These are phyloP conservation scores for Scheffersomyces lignicola DNA, from an alignment of 1,139 yeast genomes.

Conservation along the genomic window DNA sequence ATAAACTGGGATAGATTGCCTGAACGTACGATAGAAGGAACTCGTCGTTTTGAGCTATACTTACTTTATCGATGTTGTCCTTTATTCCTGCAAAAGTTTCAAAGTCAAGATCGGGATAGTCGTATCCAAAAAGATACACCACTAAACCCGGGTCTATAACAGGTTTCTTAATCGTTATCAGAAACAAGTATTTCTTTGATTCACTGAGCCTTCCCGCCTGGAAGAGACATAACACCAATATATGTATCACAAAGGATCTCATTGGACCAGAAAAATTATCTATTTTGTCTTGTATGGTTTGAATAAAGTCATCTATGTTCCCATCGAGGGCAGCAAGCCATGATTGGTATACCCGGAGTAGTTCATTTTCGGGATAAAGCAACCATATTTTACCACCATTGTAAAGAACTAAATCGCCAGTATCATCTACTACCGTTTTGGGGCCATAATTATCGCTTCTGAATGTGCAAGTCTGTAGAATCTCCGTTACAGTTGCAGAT, in stretches of 20 bases:
- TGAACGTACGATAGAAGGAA: constrained; percentile 3
- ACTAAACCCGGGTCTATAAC: constrained; percentile 18
- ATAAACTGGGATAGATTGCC: constrained; percentile 5
- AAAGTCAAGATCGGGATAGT: constrained; percentile 3
- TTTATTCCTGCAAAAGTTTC: constrained; percentile 6
- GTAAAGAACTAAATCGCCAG: constrained; percentile 12
- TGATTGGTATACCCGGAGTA: constrained; percentile 6
- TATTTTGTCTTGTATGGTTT: constrained; percentile 8
- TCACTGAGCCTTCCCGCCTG: constrained; percentile 9
- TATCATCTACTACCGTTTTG: neutral
- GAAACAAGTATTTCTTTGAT: constrained; percentile 12
- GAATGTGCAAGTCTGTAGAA: neutral
- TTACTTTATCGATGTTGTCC: constrained; percentile 5
- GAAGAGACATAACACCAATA: constrained; percentile 12
- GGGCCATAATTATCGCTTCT: neutral
- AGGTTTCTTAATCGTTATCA: constrained; percentile 14
- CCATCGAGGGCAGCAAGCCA: neutral
- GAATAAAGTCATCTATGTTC: neutral
- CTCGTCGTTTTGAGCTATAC: neutral
- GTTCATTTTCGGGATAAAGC: constrained; percentile 11
- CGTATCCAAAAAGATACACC: constrained; percentile 10
- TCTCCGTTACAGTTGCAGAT: neutral
- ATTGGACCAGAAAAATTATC: constrained; percentile 11
- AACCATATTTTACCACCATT: constrained; percentile 16
- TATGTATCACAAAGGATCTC: constrained; percentile 13